These are phyloP conservation scores for Uncinocarpus reesii DNA, from an alignment of 2,329 filamentous ascomycete genomes.

Conservation along the genomic window DNA sequence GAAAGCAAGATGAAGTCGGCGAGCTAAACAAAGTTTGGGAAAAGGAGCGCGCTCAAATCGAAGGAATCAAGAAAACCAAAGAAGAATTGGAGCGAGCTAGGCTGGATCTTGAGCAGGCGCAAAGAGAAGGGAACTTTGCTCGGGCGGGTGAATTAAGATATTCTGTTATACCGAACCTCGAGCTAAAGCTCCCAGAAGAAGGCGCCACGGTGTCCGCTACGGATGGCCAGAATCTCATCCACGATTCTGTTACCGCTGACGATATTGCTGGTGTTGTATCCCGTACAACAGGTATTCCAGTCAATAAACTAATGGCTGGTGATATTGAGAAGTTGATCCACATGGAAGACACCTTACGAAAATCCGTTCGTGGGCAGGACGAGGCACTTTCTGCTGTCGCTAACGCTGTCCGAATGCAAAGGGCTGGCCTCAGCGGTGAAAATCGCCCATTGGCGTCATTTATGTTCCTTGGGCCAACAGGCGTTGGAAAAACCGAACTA, in stretches of 20 bases:
- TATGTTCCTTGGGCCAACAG: conserved; percentile 95
- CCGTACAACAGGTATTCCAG: conserved; percentile 81
- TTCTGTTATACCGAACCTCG: conserved; percentile 69
- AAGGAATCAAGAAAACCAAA: conserved; percentile 75
- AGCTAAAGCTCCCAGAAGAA: conserved; percentile 70
- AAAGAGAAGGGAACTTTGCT: conserved; percentile 77
- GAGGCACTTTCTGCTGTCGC: conserved; percentile 85
- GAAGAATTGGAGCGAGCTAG: conserved; percentile 78
- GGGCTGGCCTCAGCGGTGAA: conserved; percentile 82
- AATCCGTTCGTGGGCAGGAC: conserved; percentile 83
- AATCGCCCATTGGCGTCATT: conserved; percentile 87
- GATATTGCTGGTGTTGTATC: conserved; percentile 91
- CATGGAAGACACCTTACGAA: conserved; percentile 82
- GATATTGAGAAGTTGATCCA: conserved; percentile 90
- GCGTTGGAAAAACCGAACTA: conserved; percentile 92
- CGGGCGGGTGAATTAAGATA: conserved; percentile 87
- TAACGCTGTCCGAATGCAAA: conserved; percentile 85
- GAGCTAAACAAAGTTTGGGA: conserved; percentile 77
- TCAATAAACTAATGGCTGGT: conserved; percentile 81
- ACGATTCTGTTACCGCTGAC: conserved; percentile 89
- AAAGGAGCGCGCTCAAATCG: conserved; percentile 74
- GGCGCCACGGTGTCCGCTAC: conserved; percentile 35
- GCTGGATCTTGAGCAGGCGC: conserved; percentile 76
- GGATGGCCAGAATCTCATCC: conserved; percentile 56
- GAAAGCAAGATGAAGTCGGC: conserved; percentile 65